A percentile compares a stretch with the other conserved stretches of the same genome.
phyloP scores from a whole-genome alignment of 768 basidiomycete genomes.

The Baorangia bicolor region DNA sequence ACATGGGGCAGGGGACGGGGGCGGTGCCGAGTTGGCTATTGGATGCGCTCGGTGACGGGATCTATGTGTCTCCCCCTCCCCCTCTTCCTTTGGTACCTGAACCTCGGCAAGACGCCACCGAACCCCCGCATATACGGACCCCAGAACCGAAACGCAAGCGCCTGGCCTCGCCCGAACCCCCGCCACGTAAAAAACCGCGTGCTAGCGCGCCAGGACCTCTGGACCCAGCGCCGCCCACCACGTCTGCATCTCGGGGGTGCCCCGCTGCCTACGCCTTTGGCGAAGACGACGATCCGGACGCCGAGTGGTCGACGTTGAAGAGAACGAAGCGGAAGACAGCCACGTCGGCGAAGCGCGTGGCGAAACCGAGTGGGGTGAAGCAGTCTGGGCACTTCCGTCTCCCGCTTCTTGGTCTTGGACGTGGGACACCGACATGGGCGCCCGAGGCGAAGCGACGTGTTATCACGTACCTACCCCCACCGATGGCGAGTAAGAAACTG shows the following conservation, averaged over 20 bases:
- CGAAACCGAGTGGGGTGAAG: neutral
- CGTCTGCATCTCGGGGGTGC: neutral
- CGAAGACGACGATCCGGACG: conserved; percentile 19
- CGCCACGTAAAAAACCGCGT: conserved; percentile 1
- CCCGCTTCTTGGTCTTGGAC: conserved; percentile 9
- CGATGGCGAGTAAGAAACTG: conserved; percentile 4
- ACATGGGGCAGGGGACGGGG: neutral
- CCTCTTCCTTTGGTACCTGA: neutral
- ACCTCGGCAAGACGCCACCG: neutral
- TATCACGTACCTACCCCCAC: conserved; percentile 32
- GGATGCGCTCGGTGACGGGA: conserved; percentile 2
- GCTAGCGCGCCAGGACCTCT: neutral
- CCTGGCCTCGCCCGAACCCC: neutral
- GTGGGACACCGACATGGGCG: neutral
- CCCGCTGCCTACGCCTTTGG: conserved; percentile 23
- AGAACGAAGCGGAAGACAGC: conserved; percentile 1
- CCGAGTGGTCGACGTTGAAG: conserved; percentile 18
- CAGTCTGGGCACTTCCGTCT: conserved; percentile 26
- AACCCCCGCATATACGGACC: conserved; percentile 6
- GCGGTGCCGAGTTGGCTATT: conserved; percentile 5
- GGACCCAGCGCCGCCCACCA: neutral
- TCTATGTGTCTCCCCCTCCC: neutral
- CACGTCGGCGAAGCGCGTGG: neutral
- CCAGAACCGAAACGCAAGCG: conserved; percentile 5
- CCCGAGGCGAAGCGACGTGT: conserved; percentile 18